Evolutionary conservation across 208 protist species (phyloP), one percentile per base, ranked within the genome.

Genomic region (Wallacemonas sp.): DNA sequence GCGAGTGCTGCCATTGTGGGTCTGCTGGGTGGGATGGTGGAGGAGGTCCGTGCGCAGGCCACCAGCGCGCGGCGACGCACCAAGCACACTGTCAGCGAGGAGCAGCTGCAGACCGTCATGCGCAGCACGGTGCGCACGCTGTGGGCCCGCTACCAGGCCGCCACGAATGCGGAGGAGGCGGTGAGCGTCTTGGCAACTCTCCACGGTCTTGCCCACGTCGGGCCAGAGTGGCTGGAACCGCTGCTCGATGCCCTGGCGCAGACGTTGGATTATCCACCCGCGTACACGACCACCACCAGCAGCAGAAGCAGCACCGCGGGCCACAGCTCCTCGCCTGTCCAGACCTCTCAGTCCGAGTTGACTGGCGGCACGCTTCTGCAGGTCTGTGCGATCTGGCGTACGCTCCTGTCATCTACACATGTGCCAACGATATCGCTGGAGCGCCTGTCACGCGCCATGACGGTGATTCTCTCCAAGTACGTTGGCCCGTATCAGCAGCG

Each of bases 401-500:
- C 67, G 17, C 61, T 92, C 21, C 61, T 92, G 23, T 56, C 81
- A 14, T 69, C 76, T 5, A 72, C 84, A 2, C 74, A 66, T 21
- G 62, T 79, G 29, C 87, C 90, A 3, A 56, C 74, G 19, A 32
- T 93, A 39, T 84, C 86, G 24, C 71, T 93, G 19, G 81, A 93
- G 29, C 64, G 68, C 30, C 61, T 93, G 17, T 55, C 80, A 17
- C 70, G 65, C 11, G 63, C 74, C 14, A 64, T 93, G 33, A 93
- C 78, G 9, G 58, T 61, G 39, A 43, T 96, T n/a, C 72, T 96
- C 5, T 84, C 80, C 33, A 70, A 79, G 49, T 96, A 96, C 66
- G 81, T 89, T n/a, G 91, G 91, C 19, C 78, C 84, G 21, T 81
- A 79, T 32, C 91, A 96, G 60, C 81, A 90, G 36, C 78, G 88